A percentile compares a stretch with the other conserved stretches of the same genome.
phyloP scores from a whole-genome alignment of 1,139 yeast species.

The Wickerhamomyces sp. region DNA sequence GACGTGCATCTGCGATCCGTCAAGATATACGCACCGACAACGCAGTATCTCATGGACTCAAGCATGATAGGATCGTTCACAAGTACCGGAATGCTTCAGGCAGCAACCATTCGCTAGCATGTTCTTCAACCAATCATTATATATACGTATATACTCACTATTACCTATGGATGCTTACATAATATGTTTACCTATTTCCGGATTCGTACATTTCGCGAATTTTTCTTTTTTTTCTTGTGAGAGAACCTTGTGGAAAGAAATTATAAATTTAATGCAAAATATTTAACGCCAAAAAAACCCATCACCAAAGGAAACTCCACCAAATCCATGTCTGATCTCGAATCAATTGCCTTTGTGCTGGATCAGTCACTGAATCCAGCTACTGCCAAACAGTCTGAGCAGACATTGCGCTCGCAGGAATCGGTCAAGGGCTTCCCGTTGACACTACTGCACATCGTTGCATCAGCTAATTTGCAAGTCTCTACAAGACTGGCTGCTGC shows the following conservation, averaged over 20 bases:
- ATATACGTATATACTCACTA: too few species aligned
- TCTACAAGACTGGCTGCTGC: conserved; percentile 84
- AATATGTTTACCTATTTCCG: conserved; percentile 3
- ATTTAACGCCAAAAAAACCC: background rate
- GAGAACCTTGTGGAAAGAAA: too few species aligned
- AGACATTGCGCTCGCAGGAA: conserved; percentile 57
- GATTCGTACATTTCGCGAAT: too few species aligned
- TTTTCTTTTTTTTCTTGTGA: background rate
- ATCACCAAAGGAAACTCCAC: background rate
- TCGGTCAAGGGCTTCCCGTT: conserved; percentile 68
- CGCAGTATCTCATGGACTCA: conserved; percentile 18
- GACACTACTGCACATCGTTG: conserved; percentile 71
- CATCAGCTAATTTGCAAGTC: conserved; percentile 49
- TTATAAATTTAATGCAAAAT: too few species aligned
- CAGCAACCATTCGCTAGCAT: conserved; percentile 35
- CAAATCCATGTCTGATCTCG: conserved; percentile 30
- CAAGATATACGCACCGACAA: conserved; percentile 44
- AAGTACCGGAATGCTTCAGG: conserved; percentile 18
- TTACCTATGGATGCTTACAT: background rate
- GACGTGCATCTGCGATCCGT: conserved; percentile 88
- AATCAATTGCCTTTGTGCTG: conserved; percentile 29
- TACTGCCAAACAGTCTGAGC: conserved; percentile 59
- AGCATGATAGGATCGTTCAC: conserved; percentile 27
- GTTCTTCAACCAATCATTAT: conserved; percentile 86
- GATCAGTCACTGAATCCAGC: conserved; percentile 36